Conservation (phyloP, 306 rosid genomes). For the Cicer bijugum region DNA sequence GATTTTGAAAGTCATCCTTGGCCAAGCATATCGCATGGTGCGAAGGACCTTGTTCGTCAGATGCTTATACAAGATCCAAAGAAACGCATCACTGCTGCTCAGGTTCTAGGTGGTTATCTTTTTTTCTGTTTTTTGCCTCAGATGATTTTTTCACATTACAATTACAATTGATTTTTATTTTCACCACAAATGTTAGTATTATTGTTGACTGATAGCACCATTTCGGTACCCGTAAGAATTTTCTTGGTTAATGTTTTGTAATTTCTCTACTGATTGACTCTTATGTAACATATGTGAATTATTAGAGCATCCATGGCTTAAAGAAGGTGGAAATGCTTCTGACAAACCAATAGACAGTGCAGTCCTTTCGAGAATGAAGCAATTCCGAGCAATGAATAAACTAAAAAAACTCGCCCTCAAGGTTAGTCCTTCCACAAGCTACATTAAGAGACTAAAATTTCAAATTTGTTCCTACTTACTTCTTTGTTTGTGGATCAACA, state of each 20-base stretch:
- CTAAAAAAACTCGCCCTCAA: conserved; percentile 90
- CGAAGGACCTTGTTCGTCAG: conserved; percentile 79
- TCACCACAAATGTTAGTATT: too few species aligned
- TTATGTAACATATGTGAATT: conserved; percentile 40
- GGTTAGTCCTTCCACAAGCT: conserved; percentile 51
- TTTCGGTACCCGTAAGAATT: conserved; percentile 11
- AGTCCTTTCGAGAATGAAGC: conserved; percentile 93
- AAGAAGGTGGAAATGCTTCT: conserved; percentile 88
- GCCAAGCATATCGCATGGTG: conserved; percentile 82
- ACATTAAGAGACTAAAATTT: conserved; percentile 35
- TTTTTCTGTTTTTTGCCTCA: background rate
- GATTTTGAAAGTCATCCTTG: conserved; percentile 82
- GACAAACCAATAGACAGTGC: conserved; percentile 95
- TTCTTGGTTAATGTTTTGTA: background rate
- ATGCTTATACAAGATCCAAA: conserved; percentile 87
- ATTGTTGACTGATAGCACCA: background rate
- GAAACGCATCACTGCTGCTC: conserved; percentile 72
- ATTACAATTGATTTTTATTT: background rate
- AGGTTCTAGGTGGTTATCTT: conserved; percentile 71
- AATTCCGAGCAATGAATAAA: conserved; percentile 93
- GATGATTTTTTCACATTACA: background rate
- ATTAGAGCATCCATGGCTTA: conserved; percentile 91
- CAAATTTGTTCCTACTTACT: background rate
- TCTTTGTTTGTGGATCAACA: background rate
- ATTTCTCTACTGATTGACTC: conserved; percentile 42